These are phyloP conservation scores for Verticillium nubilum DNA, from an alignment of 2,329 filamentous ascomycete genomes.

Conservation along the genomic window DNA sequence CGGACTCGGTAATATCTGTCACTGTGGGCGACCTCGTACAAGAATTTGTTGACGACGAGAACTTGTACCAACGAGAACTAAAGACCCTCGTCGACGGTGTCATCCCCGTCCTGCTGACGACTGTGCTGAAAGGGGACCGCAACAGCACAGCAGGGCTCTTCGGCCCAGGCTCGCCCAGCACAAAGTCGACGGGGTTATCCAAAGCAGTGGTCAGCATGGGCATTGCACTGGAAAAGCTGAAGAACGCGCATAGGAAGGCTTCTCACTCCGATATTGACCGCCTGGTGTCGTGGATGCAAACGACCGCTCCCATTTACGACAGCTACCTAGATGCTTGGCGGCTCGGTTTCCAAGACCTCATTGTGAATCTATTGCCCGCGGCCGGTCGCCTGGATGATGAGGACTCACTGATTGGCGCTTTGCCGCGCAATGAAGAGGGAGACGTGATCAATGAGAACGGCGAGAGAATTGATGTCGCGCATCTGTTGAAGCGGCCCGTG, in stretches of 20 bases:
- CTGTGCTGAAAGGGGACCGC: conserved; percentile 69
- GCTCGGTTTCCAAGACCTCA: conserved; percentile 87
- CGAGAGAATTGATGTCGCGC: conserved; percentile 89
- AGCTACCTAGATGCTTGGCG: conserved; percentile 87
- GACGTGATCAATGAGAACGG: conserved; percentile 69
- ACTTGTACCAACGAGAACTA: conserved; percentile 83
- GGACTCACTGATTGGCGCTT: conserved; percentile 52
- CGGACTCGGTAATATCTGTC: conserved; percentile 63
- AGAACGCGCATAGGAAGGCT: conserved; percentile 72
- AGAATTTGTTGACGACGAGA: conserved; percentile 78
- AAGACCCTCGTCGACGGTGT: conserved; percentile 93
- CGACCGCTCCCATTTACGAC: conserved; percentile 71
- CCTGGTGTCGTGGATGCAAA: conserved; percentile 76
- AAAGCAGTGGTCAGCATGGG: conserved; percentile 95
- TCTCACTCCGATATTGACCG: conserved; percentile 67
- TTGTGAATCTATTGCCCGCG: conserved; percentile 83
- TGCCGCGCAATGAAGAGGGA: conserved; percentile 58
- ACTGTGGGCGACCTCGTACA: conserved; percentile 71
- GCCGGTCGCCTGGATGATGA: conserved; percentile 47
- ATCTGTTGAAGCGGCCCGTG: conserved; percentile 82
- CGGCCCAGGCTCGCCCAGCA: conserved; percentile 44
- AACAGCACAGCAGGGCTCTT: conserved; percentile 64
- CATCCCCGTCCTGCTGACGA: conserved; percentile 83
- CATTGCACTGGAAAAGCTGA: conserved; percentile 78
- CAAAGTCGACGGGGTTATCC: conserved; percentile 59